Percentiles rank a stretch among this genome's conserved stretches.
phyloP scores from a whole-genome alignment of 805 yeast genomes.

The Cyberlindnera galapagoensis region DNA sequence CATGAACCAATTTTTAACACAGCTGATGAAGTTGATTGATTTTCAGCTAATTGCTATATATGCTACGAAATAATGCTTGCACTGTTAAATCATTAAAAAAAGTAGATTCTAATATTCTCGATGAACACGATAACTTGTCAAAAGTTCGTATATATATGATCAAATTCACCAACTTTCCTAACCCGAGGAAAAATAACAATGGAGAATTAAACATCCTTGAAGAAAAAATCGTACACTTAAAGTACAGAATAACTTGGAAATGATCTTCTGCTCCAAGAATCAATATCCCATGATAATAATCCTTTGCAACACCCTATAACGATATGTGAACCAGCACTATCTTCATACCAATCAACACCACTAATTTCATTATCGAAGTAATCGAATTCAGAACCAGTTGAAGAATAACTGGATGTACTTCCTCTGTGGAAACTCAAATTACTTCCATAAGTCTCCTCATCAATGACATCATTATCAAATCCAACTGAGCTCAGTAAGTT shows the following conservation, averaged over 20 bases:
- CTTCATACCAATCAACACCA: conserved; percentile 55
- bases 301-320: conserved; percentile 65
- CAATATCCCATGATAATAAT: conserved; percentile 61
- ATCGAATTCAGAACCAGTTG: conserved; percentile 18
- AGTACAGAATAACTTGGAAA: conserved; percentile 32
- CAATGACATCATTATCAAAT: conserved; percentile 13
- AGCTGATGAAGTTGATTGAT: conserved; percentile 36
- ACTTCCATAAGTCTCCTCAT: conserved; percentile 19
- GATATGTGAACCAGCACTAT: conserved; percentile 43
- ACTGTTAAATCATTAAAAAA: no score
- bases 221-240: no score
- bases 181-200: no score
- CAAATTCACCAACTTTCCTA: no score
- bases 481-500: conserved; percentile 15
- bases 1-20: conserved; percentile 18
- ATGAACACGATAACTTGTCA: no score
- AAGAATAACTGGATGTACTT: conserved; percentile 5
- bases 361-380: conserved; percentile 43
- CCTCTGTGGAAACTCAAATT: conserved; percentile 9
- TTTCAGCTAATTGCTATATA: no score
- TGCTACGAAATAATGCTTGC: no score
- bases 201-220: no score
- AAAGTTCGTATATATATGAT: no score
- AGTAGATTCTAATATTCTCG: no score
- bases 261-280: conserved; percentile 55